phyloP scores from a whole-genome alignment of 768 basidiomycete genomes.

The Mycena belliarum region DNA sequence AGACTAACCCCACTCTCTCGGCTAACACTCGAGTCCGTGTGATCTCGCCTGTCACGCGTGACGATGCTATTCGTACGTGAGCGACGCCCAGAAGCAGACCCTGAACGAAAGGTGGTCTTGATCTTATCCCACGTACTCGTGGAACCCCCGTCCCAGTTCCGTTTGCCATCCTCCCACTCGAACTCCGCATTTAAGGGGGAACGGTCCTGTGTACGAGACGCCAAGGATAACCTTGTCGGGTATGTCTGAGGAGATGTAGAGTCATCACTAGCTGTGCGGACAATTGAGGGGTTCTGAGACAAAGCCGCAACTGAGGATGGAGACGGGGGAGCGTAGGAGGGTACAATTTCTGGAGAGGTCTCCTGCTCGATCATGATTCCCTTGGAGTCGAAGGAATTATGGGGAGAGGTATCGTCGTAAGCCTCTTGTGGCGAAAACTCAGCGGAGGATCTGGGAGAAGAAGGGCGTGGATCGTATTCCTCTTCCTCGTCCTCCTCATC shows the following conservation, averaged over 20 bases:
- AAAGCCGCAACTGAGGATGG: constrained; percentile 49
- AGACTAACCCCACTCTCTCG: constrained; percentile 77
- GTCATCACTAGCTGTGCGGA: constrained; percentile 43
- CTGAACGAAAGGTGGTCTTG: constrained; percentile 66
- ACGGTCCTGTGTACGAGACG: constrained; percentile 63
- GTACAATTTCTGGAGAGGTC: constrained; percentile 52
- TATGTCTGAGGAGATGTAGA: constrained; percentile 57
- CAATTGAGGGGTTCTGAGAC: constrained; percentile 38
- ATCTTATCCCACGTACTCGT: constrained; percentile 73
- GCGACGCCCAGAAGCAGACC: constrained; percentile 68
- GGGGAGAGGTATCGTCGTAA: constrained; percentile 54
- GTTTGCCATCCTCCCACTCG: constrained; percentile 58
- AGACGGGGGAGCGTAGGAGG: constrained; percentile 47
- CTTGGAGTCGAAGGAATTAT: constrained; percentile 59
- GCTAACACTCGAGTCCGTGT: constrained; percentile 72
- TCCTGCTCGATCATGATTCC: constrained; percentile 66
- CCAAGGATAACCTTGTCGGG: constrained; percentile 62
- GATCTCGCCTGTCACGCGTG: constrained; percentile 63
- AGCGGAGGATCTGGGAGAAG: constrained; percentile 53
- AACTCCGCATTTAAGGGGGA: constrained; percentile 55
- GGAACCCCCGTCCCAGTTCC: constrained; percentile 53
- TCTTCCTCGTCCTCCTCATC: constrained; percentile 45
- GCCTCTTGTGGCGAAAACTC: constrained; percentile 47
- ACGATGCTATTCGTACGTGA: constrained; percentile 79
- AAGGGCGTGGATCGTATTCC: constrained; percentile 48